Percentiles rank a stretch among this genome's conserved stretches.
Conservation (phyloP, 2,329 filamentous ascomycete species). For the Penicillium sclerotiorum region DNA sequence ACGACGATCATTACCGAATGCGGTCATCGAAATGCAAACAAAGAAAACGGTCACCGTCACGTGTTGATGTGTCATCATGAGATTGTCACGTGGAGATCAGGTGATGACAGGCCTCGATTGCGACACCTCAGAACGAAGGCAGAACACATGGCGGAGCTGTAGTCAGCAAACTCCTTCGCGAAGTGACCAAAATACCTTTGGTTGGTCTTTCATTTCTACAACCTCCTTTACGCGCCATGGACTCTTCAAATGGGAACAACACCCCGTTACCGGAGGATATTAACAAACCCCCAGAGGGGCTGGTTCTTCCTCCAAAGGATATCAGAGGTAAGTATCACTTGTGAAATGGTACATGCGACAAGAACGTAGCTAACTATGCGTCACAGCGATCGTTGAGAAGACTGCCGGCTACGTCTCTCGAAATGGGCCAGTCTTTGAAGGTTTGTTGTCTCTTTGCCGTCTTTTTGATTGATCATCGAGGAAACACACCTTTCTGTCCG, state of each 20-base stretch:
- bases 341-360: background rate
- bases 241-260: constrained; percentile 44
- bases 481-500: background rate
- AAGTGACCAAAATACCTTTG: background rate
- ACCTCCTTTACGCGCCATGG: constrained; percentile 40
- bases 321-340: constrained; percentile 62
- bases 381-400: constrained; percentile 76
- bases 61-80: background rate
- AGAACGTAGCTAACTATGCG: constrained; percentile 26
- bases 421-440: constrained; percentile 68
- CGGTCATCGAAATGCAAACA: background rate
- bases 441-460: constrained; percentile 29
- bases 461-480: background rate
- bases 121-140: background rate
- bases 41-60: background rate
- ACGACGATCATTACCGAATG: background rate
- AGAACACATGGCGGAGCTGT: background rate
- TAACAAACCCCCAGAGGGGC: constrained; percentile 76
- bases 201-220: constrained; percentile 8
- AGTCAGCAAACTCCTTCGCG: background rate
- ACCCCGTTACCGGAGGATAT: constrained; percentile 57
- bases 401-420: constrained; percentile 87
- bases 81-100: too few species aligned
- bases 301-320: constrained; percentile 82
- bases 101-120: background rate